Conservation (phyloP, 169 alveolate species). For the Eimeria tenella region DNA sequence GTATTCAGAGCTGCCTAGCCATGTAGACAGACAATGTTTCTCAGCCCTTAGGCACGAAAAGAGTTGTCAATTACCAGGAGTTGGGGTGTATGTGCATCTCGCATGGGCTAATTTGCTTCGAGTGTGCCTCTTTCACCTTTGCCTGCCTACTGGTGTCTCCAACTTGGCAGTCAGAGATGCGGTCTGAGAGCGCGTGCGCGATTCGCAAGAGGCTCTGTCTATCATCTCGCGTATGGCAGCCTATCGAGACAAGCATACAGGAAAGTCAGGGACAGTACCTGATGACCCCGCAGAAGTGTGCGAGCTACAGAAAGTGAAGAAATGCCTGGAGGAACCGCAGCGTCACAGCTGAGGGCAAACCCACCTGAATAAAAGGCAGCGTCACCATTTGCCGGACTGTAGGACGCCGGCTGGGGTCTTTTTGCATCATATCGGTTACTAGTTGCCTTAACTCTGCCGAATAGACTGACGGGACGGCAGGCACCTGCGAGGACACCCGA, state of each 20-base stretch:
- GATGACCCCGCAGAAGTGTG: neutral
- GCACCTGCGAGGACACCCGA: constrained; percentile 38
- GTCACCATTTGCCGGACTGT: constrained; percentile 72
- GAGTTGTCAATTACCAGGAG: neutral
- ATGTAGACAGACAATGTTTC: too few species aligned
- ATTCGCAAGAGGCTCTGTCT: neutral
- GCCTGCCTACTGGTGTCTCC: neutral
- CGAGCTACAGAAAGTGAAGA: neutral
- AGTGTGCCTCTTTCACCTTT: neutral
- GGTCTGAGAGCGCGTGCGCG: neutral
- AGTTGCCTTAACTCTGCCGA: constrained; percentile 76
- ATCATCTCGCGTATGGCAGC: constrained; percentile 22
- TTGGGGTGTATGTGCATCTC: neutral
- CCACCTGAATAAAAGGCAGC: constrained; percentile 46
- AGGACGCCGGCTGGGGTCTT: constrained; percentile 75
- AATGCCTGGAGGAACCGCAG: neutral
- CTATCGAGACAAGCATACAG: neutral
- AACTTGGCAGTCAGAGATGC: neutral
- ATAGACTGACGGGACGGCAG: constrained; percentile 73
- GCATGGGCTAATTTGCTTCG: neutral
- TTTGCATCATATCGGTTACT: constrained; percentile 67
- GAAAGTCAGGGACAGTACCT: too few species aligned
- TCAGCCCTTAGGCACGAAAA: too few species aligned
- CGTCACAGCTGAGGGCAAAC: neutral
- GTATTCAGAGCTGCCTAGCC: too few species aligned